phyloP scores from a whole-genome alignment of 805 yeast species.

The Candida nanaspora region DNA sequence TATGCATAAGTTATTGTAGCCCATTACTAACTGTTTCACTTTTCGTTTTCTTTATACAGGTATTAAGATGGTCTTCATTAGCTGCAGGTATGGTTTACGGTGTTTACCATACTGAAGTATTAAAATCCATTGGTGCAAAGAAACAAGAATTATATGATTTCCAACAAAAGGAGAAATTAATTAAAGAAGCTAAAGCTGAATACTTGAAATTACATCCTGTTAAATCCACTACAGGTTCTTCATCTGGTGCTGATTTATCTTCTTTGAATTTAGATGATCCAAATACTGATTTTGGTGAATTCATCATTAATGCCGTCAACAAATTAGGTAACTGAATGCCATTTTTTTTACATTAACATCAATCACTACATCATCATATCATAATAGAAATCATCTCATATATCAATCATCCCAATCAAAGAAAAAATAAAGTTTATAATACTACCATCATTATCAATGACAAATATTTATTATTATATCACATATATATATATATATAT shows the following conservation, averaged over 20 bases:
- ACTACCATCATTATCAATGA: no score
- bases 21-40: conserved; percentile 3
- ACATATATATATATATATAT: no score
- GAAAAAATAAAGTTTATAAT: no score
- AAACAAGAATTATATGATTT: conserved; percentile 52
- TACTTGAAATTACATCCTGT: conserved; percentile 58
- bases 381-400: no score
- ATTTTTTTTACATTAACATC: background rate
- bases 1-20: no score
- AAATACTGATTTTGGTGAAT: conserved; percentile 75
- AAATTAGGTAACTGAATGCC: conserved; percentile 29
- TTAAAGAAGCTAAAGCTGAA: conserved; percentile 84
- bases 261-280: conserved; percentile 80
- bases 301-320: conserved; percentile 58
- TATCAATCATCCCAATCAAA: background rate
- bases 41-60: conserved; percentile 39
- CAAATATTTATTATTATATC: no score
- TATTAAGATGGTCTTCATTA: conserved; percentile 87
- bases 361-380: background rate
- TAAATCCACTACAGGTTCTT: no score
- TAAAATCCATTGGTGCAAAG: conserved; percentile 53
- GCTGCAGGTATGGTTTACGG: conserved; percentile 89
- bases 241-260: conserved; percentile 30
- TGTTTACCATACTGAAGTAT: conserved; percentile 68
- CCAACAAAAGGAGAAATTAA: conserved; percentile 63